Base-by-base conservation (phyloP, 2,329 filamentous ascomycete species). In the Lasiodiplodia sp. region DNA sequence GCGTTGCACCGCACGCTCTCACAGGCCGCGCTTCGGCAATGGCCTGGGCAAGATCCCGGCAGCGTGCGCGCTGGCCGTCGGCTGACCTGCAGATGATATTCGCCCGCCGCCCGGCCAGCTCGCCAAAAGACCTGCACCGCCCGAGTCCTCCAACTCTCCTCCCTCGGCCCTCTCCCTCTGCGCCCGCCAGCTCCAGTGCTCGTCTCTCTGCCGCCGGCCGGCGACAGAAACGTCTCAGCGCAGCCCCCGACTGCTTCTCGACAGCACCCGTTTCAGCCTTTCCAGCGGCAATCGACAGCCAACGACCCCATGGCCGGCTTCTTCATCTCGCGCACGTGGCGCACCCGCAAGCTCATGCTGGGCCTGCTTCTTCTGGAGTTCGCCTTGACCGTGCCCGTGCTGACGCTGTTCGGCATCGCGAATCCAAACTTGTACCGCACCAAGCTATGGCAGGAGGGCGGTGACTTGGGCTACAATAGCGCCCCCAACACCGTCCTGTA, bases 361-460 rank as follows among this genome's bases (percentile, higher is more conserved):
- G 83, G 77, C 60, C 82, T 92, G 71, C 87, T 94, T 82, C 75
- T 87, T 62, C 75, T 89, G 64, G 92, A 95, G 80, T 85, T 94
- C 65, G 79, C 82, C 47, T 86, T 89, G 71, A 87, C 90, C 28
- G 83, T 95, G 68, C 86, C 88, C 18, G 81, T 87, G 62, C 85
- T 95, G 71, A 86, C 91, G 47, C 84, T 94, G 65, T 92, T 91
- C 76, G 91, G 88, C 72, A 88, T 94, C 74, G 87, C 91, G 40
- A 89, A 91, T 72, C 91, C 92, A 18, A 87, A 94, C 77, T 84
- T 90, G 66, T 94, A 90, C 79, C 88, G 92, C 57, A 90, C 88
- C 10, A 87, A 86, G 72, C 82, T 94, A 74, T 95, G 92, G 92
- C 83, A 86, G 75, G 88, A 93, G 73, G 92, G 92, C 71, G 88